phyloP scores from a whole-genome alignment of 2,329 filamentous ascomycete genomes.

The Byssothecium circinans region DNA sequence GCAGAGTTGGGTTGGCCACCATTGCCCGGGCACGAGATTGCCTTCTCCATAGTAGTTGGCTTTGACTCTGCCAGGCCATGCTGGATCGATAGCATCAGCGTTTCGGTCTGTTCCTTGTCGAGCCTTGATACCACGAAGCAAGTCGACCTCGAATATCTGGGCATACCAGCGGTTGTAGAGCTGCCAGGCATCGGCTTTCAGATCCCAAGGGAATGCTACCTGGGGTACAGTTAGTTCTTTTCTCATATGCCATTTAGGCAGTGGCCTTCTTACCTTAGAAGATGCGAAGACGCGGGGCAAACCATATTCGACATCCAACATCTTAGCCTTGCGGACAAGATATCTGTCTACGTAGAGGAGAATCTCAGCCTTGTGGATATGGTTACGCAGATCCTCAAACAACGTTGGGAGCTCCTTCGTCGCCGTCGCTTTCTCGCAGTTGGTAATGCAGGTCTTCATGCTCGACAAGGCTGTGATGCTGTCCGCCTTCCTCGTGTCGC shows the following conservation, averaged over 20 bases:
- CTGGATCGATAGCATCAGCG: conserved; percentile 29
- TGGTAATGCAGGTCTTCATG: conserved; percentile 27
- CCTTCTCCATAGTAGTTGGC: conserved; percentile 45
- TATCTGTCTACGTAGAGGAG: conserved; percentile 29
- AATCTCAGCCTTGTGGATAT: conserved; percentile 46
- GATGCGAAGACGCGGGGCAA: conserved; percentile 47
- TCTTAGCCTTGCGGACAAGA: conserved; percentile 37
- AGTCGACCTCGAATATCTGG: conserved; percentile 47
- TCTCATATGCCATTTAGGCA: too few species aligned
- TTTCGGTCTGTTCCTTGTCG: conserved; percentile 21
- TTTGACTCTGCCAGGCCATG: conserved; percentile 16
- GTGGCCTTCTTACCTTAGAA: conserved; percentile 6
- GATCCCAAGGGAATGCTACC: conserved; percentile 49
- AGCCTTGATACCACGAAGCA: conserved; percentile 50
- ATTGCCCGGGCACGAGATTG: conserved; percentile 51
- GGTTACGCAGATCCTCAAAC: conserved; percentile 38
- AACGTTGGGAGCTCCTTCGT: conserved; percentile 7
- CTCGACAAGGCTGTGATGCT: conserved; percentile 18
- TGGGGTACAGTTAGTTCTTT: too few species aligned
- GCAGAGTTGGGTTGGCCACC: conserved; percentile 58
- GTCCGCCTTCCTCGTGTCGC: not conserved
- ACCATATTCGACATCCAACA: conserved; percentile 41
- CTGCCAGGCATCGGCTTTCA: conserved; percentile 51
- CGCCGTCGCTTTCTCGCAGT: conserved; percentile 16
- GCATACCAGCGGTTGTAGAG: conserved; percentile 51